Percentiles rank a stretch among this genome's conserved stretches.
Evolutionary conservation across 805 yeast genomes (phyloP).

Genomic region (Peterozyma xylosa): DNA sequence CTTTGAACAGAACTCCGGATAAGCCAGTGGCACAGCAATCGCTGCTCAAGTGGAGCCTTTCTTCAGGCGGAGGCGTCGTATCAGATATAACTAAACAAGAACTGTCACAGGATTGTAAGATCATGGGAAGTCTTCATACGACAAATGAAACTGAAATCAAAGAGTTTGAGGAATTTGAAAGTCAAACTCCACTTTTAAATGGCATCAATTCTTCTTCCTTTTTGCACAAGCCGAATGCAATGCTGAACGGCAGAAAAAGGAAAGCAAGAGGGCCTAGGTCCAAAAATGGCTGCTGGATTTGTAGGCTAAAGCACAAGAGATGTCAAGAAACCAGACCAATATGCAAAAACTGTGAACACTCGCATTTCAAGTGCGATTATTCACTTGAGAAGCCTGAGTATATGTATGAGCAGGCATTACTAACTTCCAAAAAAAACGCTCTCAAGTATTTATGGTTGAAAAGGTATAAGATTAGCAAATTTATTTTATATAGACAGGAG

Average conservation of each 20-base stretch:
- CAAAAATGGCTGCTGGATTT: slow-evolving; percentile 7
- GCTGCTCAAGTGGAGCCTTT: no score
- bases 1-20: no score
- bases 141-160: no score
- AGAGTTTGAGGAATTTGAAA: no score
- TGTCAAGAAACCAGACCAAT: slow-evolving; percentile 3
- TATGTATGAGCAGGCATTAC: neutral
- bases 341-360: slow-evolving; percentile 4
- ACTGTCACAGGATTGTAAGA: no score
- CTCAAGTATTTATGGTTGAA: slow-evolving; percentile 5
- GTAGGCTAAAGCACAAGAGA: slow-evolving; percentile 5
- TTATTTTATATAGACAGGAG: neutral
- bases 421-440: neutral
- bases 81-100: no score
- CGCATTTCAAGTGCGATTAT: slow-evolving; percentile 4
- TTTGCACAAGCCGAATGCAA: no score
- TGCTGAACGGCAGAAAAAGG: neutral
- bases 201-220: no score
- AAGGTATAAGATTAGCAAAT: slow-evolving; percentile 3
- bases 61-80: no score
- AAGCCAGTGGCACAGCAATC: no score
- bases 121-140: no score
- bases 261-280: neutral
- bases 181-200: no score
- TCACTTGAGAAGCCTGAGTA: neutral